Evolutionary conservation across 805 yeast genomes (phyloP).

Genomic region (Hanseniaspora nectarophila): DNA sequence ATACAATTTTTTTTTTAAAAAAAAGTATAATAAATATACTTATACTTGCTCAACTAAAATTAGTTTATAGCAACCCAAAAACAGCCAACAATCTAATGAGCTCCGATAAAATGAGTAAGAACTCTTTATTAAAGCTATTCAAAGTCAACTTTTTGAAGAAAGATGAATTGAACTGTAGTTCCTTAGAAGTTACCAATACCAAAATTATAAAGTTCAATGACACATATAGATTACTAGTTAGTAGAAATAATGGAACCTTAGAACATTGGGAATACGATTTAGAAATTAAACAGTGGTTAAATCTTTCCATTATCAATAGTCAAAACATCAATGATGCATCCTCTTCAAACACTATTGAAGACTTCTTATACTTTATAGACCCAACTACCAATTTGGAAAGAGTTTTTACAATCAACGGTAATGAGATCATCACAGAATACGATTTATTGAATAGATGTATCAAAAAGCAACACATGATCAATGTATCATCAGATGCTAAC

Average conservation of each 20-base stretch:
- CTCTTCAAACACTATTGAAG: constrained; percentile 93
- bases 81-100: neutral
- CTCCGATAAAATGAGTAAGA: neutral
- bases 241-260: constrained; percentile 86
- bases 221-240: constrained; percentile 59
- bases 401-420: constrained; percentile 87
- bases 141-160: constrained; percentile 12
- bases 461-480: constrained; percentile 73
- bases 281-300: constrained; percentile 7
- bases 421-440: constrained; percentile 88
- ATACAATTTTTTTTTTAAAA: too few relatives aligned
- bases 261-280: constrained; percentile 32
- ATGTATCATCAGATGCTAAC: constrained; percentile 38
- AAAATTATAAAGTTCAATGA: constrained; percentile 8
- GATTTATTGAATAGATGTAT: constrained; percentile 59
- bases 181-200: constrained; percentile 11
- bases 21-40: too few relatives aligned
- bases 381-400: constrained; percentile 44
- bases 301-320: constrained; percentile 51
- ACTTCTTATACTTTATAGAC: constrained; percentile 59
- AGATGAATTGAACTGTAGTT: constrained; percentile 1
- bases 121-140: constrained; percentile 5
- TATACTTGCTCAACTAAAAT: too few relatives aligned
- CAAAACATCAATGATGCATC: constrained; percentile 43
- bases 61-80: too few relatives aligned